phyloP scores from a whole-genome alignment of 805 yeast genomes.

The Nakazawaea populi region DNA sequence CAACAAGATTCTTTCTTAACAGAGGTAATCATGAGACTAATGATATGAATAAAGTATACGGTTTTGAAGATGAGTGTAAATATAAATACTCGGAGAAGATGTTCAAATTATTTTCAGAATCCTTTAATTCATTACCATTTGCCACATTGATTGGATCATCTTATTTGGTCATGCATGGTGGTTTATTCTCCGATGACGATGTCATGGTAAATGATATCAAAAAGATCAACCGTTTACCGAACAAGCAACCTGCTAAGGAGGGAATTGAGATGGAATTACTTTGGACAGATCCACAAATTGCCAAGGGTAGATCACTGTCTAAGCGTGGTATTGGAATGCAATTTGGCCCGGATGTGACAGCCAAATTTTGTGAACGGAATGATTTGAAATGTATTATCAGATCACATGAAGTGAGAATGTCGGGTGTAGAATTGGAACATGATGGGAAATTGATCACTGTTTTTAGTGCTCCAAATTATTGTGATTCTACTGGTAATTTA shows the following conservation, averaged over 20 bases:
- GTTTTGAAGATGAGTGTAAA: conserved; percentile 94
- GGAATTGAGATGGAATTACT: conserved; percentile 94
- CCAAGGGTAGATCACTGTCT: conserved; percentile 75
- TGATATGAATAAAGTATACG: conserved; percentile 95
- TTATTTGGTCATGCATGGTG: conserved; percentile 93
- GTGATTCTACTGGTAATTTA: conserved; percentile 85
- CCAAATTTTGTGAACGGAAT: conserved; percentile 66
- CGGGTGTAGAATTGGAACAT: conserved; percentile 86
- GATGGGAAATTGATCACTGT: conserved; percentile 83
- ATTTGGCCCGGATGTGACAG: conserved; percentile 94
- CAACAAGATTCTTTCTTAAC: conserved; percentile 65
- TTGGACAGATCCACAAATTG: conserved; percentile 94
- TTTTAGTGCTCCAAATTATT: conserved; percentile 97
- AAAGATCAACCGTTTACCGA: conserved; percentile 57
- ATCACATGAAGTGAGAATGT: conserved; percentile 93
- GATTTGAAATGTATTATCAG: conserved; percentile 75
- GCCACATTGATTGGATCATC: conserved; percentile 75
- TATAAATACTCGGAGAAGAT: conserved; percentile 78
- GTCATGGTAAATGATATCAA: conserved; percentile 72
- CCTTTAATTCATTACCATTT: conserved; percentile 81
- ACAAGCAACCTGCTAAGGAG: conserved; percentile 78
- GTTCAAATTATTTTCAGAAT: conserved; percentile 77
- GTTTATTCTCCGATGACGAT: conserved; percentile 74
- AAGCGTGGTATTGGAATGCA: conserved; percentile 95
- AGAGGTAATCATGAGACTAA: conserved; percentile 97